Evolutionary conservation across 495 filamentous ascomycete genomes (phyloP).

Genomic region (Oidiodendron maius): DNA sequence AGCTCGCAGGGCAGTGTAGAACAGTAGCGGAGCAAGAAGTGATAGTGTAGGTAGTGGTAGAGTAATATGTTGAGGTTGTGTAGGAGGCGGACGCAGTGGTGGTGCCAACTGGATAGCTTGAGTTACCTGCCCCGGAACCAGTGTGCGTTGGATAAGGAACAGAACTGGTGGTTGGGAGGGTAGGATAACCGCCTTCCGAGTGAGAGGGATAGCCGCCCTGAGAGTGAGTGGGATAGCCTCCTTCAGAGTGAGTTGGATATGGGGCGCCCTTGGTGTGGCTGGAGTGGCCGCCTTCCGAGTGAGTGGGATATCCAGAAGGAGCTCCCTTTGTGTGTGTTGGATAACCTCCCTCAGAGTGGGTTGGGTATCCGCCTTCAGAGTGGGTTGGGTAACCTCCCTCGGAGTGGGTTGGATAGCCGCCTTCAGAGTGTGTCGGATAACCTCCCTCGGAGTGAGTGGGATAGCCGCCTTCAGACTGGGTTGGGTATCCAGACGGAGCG

Average conservation of each 20-base stretch:
- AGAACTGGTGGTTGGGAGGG: background rate
- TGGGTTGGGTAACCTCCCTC: no score
- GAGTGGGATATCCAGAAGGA: no score
- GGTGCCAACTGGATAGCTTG: background rate
- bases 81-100: constrained; percentile 5
- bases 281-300: background rate
- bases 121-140: background rate
- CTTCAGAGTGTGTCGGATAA: no score
- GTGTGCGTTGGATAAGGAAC: background rate
- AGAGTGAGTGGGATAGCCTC: background rate
- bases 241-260: background rate
- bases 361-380: no score
- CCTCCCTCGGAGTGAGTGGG: no score
- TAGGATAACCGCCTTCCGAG: background rate
- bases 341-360: no score
- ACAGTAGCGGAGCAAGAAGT: constrained; percentile 22
- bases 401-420: no score
- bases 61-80: constrained; percentile 10
- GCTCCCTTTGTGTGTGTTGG: no score
- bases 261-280: background rate
- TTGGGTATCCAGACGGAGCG: no score
- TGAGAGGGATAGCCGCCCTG: background rate
- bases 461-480: no score
- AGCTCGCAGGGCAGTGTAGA: constrained; percentile 23
- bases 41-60: constrained; percentile 14